A percentile compares a stretch with the other conserved stretches of the same genome.
phyloP scores from a whole-genome alignment of 805 yeast species.

The Cyberlindnera xylosilytica region DNA sequence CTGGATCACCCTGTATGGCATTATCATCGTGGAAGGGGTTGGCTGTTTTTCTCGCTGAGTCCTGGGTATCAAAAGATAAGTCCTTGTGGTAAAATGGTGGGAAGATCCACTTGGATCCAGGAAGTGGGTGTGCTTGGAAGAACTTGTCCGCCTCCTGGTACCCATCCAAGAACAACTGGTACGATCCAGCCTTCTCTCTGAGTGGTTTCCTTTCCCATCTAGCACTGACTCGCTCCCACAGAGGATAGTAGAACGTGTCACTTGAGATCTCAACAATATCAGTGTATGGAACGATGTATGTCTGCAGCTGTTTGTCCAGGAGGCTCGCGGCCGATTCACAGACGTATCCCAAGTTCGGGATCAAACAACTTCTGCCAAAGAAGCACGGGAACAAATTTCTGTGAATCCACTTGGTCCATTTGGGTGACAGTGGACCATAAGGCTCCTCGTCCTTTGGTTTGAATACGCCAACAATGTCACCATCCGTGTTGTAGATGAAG shows the following conservation, averaged over 20 bases:
- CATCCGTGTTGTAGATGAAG: conserved; percentile 42
- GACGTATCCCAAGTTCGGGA: conserved; percentile 69
- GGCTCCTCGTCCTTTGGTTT: conserved; percentile 83
- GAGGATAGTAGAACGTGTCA: conserved; percentile 41
- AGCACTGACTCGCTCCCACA: conserved; percentile 37
- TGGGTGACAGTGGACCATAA: conserved; percentile 73
- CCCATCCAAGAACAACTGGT: conserved; percentile 58
- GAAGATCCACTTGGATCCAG: conserved; percentile 34
- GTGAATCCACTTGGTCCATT: conserved; percentile 79
- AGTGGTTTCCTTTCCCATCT: conserved; percentile 27
- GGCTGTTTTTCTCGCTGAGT: neutral
- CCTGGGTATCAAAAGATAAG: no score
- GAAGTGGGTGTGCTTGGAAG: conserved; percentile 54
- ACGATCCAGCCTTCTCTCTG: conserved; percentile 59
- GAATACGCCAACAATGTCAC: conserved; percentile 54
- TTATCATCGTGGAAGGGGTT: neutral
- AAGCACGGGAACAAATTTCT: conserved; percentile 74
- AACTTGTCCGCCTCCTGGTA: conserved; percentile 62
- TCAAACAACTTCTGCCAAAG: conserved; percentile 69
- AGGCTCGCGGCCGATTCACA: conserved; percentile 70
- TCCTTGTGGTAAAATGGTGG: no score
- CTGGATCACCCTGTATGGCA: conserved; percentile 7
- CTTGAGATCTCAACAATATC: conserved; percentile 42
- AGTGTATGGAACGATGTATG: conserved; percentile 63
- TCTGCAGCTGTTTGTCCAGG: conserved; percentile 57